These are phyloP conservation scores for Rhodotorula diobovata DNA, from an alignment of 768 basidiomycete species.

Conservation along the genomic window DNA sequence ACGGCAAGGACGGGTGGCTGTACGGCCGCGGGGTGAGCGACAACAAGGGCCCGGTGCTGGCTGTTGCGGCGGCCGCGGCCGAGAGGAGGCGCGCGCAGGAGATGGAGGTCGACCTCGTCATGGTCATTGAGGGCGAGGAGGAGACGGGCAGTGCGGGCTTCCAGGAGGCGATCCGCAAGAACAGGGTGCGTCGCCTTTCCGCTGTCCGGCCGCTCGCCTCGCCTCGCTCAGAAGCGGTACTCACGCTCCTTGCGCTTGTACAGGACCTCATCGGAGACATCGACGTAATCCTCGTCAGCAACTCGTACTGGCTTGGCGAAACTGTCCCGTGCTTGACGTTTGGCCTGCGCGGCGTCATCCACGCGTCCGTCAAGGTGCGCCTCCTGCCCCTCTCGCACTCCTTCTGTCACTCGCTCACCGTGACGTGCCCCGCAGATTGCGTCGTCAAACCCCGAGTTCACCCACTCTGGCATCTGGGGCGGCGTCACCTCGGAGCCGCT, in stretches of 20 bases:
- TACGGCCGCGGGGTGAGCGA: slow-evolving; percentile 87
- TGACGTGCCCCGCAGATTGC: slow-evolving; percentile 52
- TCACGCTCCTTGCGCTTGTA: neutral
- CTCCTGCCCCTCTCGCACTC: neutral
- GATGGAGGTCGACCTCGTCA: slow-evolving; percentile 78
- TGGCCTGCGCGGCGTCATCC: slow-evolving; percentile 88
- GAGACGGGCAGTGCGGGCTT: slow-evolving; percentile 91
- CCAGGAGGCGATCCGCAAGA: slow-evolving; percentile 58
- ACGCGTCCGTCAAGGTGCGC: slow-evolving; percentile 65
- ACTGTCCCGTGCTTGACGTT: slow-evolving; percentile 89
- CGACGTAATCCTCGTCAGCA: slow-evolving; percentile 81
- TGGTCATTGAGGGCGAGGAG: slow-evolving; percentile 93
- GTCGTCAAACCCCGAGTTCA: slow-evolving; percentile 75
- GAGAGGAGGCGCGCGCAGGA: slow-evolving; percentile 66
- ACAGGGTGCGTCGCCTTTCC: slow-evolving; percentile 7
- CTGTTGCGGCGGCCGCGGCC: slow-evolving; percentile 82
- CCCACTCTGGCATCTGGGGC: slow-evolving; percentile 77
- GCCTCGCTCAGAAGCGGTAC: too few relatives aligned
- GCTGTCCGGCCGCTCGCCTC: too few relatives aligned
- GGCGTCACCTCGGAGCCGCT: slow-evolving; percentile 84
- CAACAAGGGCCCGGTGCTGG: slow-evolving; percentile 91
- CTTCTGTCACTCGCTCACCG: neutral
- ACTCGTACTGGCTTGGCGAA: slow-evolving; percentile 95
- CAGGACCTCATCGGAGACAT: slow-evolving; percentile 80
- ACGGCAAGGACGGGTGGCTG: slow-evolving; percentile 78